Evolutionary conservation across 495 filamentous ascomycete species (phyloP), one percentile per base, ranked within the genome.

Genomic region (Lasiosphaeria hispida): DNA sequence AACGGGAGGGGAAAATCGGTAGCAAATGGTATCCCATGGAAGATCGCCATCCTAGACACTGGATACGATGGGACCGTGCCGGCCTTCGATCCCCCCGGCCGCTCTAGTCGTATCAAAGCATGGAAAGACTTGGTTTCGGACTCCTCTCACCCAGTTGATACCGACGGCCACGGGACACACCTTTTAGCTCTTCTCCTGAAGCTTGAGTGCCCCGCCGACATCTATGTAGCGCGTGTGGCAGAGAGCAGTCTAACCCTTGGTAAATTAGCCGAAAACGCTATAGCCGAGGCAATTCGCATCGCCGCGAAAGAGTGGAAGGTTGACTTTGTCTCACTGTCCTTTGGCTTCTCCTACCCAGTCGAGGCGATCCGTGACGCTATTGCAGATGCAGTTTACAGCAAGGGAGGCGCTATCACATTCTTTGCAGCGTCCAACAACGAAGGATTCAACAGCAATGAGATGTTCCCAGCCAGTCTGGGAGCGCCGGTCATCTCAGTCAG

Each of bases 121-220:
- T 52, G 49, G 49, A 18, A 52, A 37, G 49, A 52, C 34, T 52
- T 52, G 15, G 30, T 39, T 14, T 7, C 9, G 33, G 15, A 10
- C 35, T 52, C 49, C 17, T 34, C 14, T n/a, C n/a, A 11, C 30
- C 49, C 49, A 10, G 49, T 52, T 11, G 60, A 63, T 48, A 35
- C 34, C 19, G 53, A 55, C 53, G 60, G 60, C 3, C 60, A 63
- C 37, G 60, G 60, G 5, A 63, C 60, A 14, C 60, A 63, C 38
- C 47, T 37, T 19, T 38, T 59, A 10, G 49, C 51, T 9, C 42
- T 63, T 9, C 34, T 63, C 9, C 47, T 48, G 10, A 39, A 30
- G 19, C 37, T 63, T 18, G 48, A 45, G n/a, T 48, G 45, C n/a
- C 17, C 44, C 13, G 60, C 60, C 8, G 55, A 63, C 15, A 54